Percentiles rank a stretch among this genome's conserved stretches.
These are phyloP conservation scores for Naegleria fowleri DNA, from an alignment of 208 protist species.

Conservation along the genomic window DNA sequence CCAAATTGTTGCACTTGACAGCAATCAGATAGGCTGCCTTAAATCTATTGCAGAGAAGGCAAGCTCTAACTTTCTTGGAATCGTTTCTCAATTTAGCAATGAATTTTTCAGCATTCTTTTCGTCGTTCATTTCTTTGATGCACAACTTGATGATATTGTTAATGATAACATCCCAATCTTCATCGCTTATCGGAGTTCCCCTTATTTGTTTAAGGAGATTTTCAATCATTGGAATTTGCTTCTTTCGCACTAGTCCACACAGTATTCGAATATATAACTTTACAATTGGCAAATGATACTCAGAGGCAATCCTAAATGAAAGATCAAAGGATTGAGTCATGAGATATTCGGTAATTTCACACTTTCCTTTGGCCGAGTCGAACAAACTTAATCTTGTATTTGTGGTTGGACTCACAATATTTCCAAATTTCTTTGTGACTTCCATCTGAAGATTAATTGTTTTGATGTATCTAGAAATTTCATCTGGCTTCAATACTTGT, in stretches of 20 bases:
- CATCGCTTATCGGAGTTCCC: neutral
- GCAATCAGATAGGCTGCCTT: conserved; percentile 13
- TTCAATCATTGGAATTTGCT: neutral
- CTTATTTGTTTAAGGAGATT: neutral
- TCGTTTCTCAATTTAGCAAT: conserved; percentile 12
- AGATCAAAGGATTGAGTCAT: neutral
- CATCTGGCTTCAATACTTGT: neutral
- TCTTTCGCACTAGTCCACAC: neutral
- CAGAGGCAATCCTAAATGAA: neutral
- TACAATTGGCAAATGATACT: neutral
- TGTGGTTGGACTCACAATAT: neutral
- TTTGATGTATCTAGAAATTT: neutral
- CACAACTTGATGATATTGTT: conserved; percentile 4
- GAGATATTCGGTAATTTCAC: neutral
- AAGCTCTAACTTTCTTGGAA: neutral
- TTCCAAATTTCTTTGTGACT: neutral
- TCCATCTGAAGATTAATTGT: neutral
- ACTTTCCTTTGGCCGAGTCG: neutral
- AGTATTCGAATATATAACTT: neutral
- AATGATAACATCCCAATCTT: neutral
- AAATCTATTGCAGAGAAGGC: neutral
- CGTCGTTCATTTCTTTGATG: neutral
- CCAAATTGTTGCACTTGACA: neutral
- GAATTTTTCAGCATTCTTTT: conserved; percentile 1
- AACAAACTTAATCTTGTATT: neutral